These are phyloP conservation scores for Podaxis rugospora DNA, from an alignment of 768 basidiomycete species.

Conservation along the genomic window DNA sequence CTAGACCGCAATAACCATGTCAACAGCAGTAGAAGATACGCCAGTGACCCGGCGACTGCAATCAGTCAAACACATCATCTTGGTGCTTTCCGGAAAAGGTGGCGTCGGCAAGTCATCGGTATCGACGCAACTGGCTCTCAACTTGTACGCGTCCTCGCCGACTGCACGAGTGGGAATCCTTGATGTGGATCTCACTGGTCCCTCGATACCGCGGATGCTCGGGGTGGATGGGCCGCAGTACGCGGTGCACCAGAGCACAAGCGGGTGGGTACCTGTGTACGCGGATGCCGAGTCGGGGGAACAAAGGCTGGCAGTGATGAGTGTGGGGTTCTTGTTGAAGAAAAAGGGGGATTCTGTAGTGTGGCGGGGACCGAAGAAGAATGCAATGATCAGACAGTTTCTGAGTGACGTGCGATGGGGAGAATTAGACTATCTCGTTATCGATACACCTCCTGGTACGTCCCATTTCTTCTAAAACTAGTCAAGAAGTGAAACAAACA, in stretches of 20 bases:
- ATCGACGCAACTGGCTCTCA: constrained; percentile 86
- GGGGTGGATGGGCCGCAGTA: constrained; percentile 68
- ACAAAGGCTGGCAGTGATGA: constrained; percentile 88
- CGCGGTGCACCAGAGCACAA: constrained; percentile 88
- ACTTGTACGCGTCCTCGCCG: constrained; percentile 67
- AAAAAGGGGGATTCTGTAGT: constrained; percentile 91
- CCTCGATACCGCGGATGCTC: constrained; percentile 93
- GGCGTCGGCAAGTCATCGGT: constrained; percentile 99
- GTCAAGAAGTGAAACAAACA: background rate
- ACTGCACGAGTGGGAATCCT: constrained; percentile 79
- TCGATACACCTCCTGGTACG: constrained; percentile 94
- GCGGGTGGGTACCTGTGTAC: constrained; percentile 98
- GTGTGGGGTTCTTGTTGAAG: constrained; percentile 91
- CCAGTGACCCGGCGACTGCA: constrained; percentile 70
- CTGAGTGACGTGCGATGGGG: constrained; percentile 95
- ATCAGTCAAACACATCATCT: constrained; percentile 78
- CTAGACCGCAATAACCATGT: background rate
- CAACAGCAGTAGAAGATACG: constrained; percentile 36
- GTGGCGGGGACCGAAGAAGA: constrained; percentile 98
- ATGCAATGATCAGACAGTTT: constrained; percentile 97
- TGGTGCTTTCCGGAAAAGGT: constrained; percentile 95
- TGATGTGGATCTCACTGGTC: constrained; percentile 91
- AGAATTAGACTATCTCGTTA: constrained; percentile 85
- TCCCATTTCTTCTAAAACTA: constrained; percentile 12
- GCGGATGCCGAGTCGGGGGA: constrained; percentile 62